phyloP scores from a whole-genome alignment of 2,329 filamentous ascomycete genomes.

The Gaeumannomyces tritici region DNA sequence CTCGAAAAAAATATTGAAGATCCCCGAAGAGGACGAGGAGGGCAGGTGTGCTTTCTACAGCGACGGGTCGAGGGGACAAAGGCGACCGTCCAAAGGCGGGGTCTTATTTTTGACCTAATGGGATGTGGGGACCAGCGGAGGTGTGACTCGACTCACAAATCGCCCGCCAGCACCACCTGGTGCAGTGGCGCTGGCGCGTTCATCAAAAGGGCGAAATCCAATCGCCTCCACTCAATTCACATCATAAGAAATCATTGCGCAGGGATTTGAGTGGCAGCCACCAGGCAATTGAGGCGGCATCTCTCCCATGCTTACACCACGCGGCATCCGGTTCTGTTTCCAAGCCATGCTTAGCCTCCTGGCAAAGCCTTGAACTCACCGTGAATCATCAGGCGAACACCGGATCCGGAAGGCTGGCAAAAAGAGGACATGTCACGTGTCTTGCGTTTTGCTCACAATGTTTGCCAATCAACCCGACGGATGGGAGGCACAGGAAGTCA shows the following conservation, averaged over 20 bases:
- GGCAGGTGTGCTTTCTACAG: neutral
- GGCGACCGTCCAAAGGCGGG: neutral
- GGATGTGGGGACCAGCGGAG: neutral
- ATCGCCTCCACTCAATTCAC: neutral
- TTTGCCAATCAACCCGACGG: neutral
- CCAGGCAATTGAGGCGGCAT: no score
- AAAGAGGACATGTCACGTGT: neutral
- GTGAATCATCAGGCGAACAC: neutral
- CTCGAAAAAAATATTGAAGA: neutral
- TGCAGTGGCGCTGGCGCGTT: no score
- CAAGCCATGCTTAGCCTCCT: no score
- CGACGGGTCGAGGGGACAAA: neutral
- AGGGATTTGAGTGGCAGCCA: neutral
- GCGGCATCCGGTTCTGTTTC: no score
- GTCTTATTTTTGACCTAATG: neutral
- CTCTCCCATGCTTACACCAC: no score
- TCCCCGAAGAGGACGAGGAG: neutral
- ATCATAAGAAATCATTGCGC: neutral
- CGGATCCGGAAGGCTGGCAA: neutral
- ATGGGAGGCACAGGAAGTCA: neutral
- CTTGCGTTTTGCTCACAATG: neutral
- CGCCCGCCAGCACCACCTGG: neutral
- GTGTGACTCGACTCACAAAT: neutral
- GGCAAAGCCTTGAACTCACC: no score
- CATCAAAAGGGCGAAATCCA: no score